phyloP scores from a whole-genome alignment of 73 alveolate species.

The Diophrys sp. region DNA sequence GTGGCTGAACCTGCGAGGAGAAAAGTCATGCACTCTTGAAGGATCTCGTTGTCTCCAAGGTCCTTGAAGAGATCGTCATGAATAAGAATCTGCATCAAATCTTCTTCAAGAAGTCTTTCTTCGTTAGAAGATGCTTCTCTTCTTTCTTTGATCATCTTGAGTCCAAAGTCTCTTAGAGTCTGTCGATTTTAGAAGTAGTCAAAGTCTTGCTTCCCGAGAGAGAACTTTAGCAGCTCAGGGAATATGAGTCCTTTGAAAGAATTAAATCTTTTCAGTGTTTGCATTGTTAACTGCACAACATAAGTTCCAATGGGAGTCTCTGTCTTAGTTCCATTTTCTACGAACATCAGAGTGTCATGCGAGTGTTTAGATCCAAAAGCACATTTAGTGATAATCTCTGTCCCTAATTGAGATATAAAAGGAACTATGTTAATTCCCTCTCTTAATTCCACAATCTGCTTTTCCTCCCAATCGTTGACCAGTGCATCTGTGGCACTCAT shows the following conservation, averaged over 20 bases:
- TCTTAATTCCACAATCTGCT: neutral
- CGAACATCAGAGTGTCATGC: neutral
- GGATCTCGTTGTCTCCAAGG: neutral
- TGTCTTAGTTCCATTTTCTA: neutral
- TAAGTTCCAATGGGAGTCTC: neutral
- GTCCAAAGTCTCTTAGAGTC: neutral
- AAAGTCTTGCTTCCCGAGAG: neutral
- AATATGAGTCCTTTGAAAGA: neutral
- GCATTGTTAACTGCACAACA: neutral
- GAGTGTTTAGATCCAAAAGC: neutral
- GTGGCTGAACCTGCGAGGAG: conserved; percentile 3
- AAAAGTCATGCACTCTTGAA: neutral
- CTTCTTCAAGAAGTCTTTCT: neutral
- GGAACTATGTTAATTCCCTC: neutral
- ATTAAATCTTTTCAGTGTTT: neutral
- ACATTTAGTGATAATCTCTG: neutral
- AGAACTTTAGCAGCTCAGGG: neutral
- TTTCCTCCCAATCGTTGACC: neutral
- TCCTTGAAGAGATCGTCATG: conserved; percentile 1
- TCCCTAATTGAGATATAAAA: no score
- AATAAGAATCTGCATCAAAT: neutral
- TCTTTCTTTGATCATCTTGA: neutral
- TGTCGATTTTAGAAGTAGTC: neutral
- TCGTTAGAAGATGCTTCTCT: neutral
- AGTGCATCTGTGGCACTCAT: neutral